Evolutionary conservation across 2,329 filamentous ascomycete species (phyloP).

Genomic region (Ophiostoma fasciatum): DNA sequence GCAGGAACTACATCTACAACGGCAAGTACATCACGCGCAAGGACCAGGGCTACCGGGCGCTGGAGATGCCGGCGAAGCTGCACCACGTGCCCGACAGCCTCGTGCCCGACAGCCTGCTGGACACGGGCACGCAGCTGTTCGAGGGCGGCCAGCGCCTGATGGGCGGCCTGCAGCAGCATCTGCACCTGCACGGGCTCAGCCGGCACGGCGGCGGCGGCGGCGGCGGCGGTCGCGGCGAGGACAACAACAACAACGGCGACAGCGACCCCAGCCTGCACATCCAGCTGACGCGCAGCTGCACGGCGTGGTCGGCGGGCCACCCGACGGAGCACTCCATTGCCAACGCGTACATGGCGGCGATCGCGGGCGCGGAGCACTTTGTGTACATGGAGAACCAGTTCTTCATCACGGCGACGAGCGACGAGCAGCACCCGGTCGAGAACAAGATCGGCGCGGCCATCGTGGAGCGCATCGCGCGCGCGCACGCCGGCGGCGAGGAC

Average conservation of each 20-base stretch:
- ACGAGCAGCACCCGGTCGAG: slow-evolving; percentile 54
- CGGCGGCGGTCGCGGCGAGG: background rate
- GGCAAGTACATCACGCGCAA: slow-evolving; percentile 55
- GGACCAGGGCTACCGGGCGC: slow-evolving; percentile 23
- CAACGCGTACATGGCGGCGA: slow-evolving; percentile 67
- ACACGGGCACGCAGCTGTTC: slow-evolving; percentile 10
- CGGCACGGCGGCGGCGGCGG: slow-evolving; percentile 5
- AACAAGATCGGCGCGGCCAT: slow-evolving; percentile 71
- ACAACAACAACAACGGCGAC: background rate
- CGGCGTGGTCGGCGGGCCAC: slow-evolving; percentile 37
- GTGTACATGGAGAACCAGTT: slow-evolving; percentile 79
- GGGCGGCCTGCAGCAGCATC: slow-evolving; percentile 18
- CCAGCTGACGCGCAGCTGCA: slow-evolving; percentile 35
- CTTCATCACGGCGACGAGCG: slow-evolving; percentile 69
- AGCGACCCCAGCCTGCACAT: slow-evolving; percentile 23
- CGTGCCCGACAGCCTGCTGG: slow-evolving; percentile 11
- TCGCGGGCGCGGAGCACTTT: slow-evolving; percentile 54
- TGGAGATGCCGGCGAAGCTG: slow-evolving; percentile 24
- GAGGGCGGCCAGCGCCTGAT: slow-evolving; percentile 16
- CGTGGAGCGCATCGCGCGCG: slow-evolving; percentile 61
- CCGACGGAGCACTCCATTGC: slow-evolving; percentile 60
- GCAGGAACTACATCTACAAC: slow-evolving; percentile 67
- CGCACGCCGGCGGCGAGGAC: slow-evolving; percentile 46
- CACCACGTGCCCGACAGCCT: slow-evolving; percentile 10
- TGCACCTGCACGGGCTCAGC: slow-evolving; percentile 23